Base-by-base conservation (phyloP, 2,329 filamentous ascomycete species). In the Fonsecaea monophora region DNA sequence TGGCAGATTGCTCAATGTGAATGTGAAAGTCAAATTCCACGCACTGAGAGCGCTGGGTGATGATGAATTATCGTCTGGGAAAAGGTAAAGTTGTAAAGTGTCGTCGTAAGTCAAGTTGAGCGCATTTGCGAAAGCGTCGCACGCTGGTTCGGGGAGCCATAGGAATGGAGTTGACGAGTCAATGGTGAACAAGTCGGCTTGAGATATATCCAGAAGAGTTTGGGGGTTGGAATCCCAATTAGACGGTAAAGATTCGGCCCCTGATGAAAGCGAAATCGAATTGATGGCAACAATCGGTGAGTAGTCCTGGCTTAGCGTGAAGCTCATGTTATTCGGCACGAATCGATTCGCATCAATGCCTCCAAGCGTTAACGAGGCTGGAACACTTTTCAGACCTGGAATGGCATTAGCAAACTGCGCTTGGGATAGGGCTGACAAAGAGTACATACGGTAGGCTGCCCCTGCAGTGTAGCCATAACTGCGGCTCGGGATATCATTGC, bases 151-250 rank as follows among this genome's bases (percentile, higher is more conserved):
- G 3, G 80, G 79, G 53, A 82, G 74, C 74, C 77, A 81, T 7
- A 81, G 60, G 66, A 78, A 79, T 7, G 80, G 76, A 9, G 78
- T 76, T 1, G 77, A 78, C 1, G 79, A 78, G 64, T 82, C 79
- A 21, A 82, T 77, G n/a, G 68, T 74, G 64, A 75, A 77, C 2
- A 73, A 68, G 2, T 71, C 69, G 30, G 67, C 64, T 35, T 73
- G 50, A 66, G 62, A 40, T 66, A 62, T 34, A 68, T 68, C 54
- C 55, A 71, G 15, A 50, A 74, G 71, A n/a, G 71, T 62, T 60
- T 72, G 54, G 8, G 73, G 70, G 61, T 71, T 73, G n/a, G 64
- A 70, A 37, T 65, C 34, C 72, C 72, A 74, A 62, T 67, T 70
- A 8, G 65, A 35, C 4, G 72, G 68, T 30, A 70, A 42, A 7